These are phyloP conservation scores for Septoria petroselini DNA, from an alignment of 2,329 filamentous ascomycete genomes.

Conservation along the genomic window DNA sequence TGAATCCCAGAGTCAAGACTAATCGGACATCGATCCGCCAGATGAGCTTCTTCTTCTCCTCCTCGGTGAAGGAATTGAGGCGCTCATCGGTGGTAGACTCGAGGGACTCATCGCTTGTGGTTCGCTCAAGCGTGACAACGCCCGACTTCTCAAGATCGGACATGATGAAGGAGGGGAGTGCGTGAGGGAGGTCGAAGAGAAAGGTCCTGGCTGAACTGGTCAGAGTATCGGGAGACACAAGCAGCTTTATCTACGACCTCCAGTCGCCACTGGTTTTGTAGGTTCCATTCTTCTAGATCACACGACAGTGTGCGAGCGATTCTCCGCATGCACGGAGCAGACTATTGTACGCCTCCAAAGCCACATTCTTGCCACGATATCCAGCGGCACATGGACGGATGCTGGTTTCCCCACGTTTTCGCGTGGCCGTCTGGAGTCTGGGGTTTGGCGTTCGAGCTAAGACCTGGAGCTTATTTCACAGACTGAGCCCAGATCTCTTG, in stretches of 20 bases:
- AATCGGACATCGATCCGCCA: slow-evolving; percentile 61
- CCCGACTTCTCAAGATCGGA: slow-evolving; percentile 28
- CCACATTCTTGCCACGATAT: background rate
- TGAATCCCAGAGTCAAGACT: slow-evolving; percentile 47
- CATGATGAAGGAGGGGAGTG: slow-evolving; percentile 12
- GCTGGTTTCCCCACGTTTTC: background rate
- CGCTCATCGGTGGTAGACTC: slow-evolving; percentile 28
- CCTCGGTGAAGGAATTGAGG: slow-evolving; percentile 49
- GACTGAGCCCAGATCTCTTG: slow-evolving; percentile 1
- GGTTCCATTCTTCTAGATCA: background rate
- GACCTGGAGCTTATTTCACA: background rate
- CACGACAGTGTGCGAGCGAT: background rate
- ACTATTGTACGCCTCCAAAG: slow-evolving; percentile 1
- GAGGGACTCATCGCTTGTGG: slow-evolving; percentile 27
- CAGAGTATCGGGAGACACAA: background rate
- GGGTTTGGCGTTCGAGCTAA: background rate
- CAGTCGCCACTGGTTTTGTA: background rate
- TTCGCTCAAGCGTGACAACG: slow-evolving; percentile 30
- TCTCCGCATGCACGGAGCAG: background rate
- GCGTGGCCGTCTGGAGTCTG: background rate
- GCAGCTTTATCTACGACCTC: background rate
- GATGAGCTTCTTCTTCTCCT: slow-evolving; percentile 66
- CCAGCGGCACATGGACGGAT: background rate
- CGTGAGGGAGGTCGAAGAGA: background rate
- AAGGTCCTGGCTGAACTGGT: background rate